Conservation (phyloP, 108 stramenopile species). For the Schizochytrium sp. region DNA sequence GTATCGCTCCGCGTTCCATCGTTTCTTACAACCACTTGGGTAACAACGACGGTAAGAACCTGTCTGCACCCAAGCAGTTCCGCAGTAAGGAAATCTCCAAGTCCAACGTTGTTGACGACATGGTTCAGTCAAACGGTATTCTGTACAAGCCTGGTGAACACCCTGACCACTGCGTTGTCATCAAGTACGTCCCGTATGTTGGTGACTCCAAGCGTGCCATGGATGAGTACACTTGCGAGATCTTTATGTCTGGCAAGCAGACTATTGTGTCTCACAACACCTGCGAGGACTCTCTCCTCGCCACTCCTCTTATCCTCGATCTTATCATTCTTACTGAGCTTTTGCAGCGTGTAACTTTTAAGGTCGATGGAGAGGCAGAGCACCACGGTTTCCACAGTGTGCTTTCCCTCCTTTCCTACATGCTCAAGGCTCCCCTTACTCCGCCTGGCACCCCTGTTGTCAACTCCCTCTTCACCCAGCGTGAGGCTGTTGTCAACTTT, state of each 20-base stretch:
- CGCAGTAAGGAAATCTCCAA: constrained; percentile 98
- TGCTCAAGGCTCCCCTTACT: constrained; percentile 97
- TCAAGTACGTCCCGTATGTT: constrained; percentile 97
- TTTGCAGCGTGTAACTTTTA: constrained; percentile 88
- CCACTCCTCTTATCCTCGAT: constrained; percentile 95
- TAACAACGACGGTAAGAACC: constrained; percentile 97
- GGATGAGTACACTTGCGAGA: constrained; percentile 98
- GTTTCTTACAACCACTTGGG: constrained; percentile 98
- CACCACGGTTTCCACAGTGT: constrained; percentile 89
- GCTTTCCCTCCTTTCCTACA: constrained; percentile 92
- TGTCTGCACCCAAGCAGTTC: constrained; percentile 94
- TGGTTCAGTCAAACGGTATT: constrained; percentile 95
- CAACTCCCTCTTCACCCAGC: constrained; percentile 96
- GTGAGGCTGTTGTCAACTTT: constrained; percentile 91
- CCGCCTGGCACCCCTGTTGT: constrained; percentile 96
- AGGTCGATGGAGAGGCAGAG: constrained; percentile 77
- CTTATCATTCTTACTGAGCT: constrained; percentile 93
- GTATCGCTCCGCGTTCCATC: constrained; percentile 95
- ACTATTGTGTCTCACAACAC: constrained; percentile 99
- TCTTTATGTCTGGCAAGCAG: constrained; percentile 97
- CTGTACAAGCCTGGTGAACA: constrained; percentile 95
- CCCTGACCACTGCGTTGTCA: constrained; percentile 97
- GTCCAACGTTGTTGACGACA: constrained; percentile 98
- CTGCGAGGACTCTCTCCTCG: constrained; percentile 96
- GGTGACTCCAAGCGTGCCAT: constrained; percentile 97